Base-by-base conservation (phyloP, 768 basidiomycete genomes). In the Lactarius vividus region DNA sequence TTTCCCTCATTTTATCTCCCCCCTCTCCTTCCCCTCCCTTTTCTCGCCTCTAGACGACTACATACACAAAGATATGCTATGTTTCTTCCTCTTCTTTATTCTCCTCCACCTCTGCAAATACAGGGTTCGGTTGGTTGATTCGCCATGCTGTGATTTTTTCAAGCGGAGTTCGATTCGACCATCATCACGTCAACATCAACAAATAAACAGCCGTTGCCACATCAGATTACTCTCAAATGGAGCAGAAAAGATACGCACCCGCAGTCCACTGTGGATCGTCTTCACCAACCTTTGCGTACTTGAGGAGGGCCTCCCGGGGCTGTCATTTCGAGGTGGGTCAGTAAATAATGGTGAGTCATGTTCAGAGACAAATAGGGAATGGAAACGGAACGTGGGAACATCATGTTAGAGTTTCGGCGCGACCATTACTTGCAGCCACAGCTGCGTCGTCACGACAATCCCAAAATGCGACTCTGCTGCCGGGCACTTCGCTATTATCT, bases 251-350 rank as follows among this genome's bases (percentile, higher is more conserved):
- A 58, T 59, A 81, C 90, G 80, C 74, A 94, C 94, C 94, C 79
- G 76, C 78, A 55, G 94, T 92, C 89, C 90, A 94, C 72, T 86
- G 84, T 60, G 91, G 93, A 75, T 96, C 89, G 67, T 83, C 79
- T 53, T 92, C 89, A 68, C 88, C 88, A 64, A 78, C 74, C 20
- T 88, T 78, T 39, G 97, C 97, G 72, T 95, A 98, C 78, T 88
- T 94, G 82, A 98, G 90, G 63, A 99, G 80, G 4, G 97, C 97
- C 78, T 97, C 96, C 68, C 97, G 89, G 52, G 97, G 97, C 96
- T 98, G 78, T 52, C 46, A 20, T 49, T 49, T 23, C 28, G 72
- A 73, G 8, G 15, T 15, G 9, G 23, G 53, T 67, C 54, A 46
- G 35, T 23, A 44, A 54, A 39, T 31, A 53, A 54, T 23, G 39